These are phyloP conservation scores for Arbutus unedo DNA, from an alignment of 148 eudicot species.

Conservation along the genomic window DNA sequence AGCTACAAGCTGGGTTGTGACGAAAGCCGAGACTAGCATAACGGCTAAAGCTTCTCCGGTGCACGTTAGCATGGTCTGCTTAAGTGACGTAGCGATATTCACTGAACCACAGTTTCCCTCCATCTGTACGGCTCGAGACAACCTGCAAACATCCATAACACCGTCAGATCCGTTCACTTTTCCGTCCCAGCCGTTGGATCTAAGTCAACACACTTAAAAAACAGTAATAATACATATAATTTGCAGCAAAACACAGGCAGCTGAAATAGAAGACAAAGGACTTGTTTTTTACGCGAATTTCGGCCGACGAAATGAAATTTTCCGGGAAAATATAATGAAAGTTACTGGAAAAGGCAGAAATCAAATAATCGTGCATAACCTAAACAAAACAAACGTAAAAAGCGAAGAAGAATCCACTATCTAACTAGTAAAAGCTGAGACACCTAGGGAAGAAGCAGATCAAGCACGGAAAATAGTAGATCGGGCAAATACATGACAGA, in stretches of 20 bases:
- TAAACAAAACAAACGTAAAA: neutral
- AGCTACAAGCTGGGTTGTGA: neutral
- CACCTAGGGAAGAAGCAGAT: neutral
- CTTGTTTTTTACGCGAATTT: neutral
- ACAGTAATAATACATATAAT: neutral
- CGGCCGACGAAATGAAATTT: neutral
- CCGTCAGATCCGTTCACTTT: slow-evolving; percentile 1
- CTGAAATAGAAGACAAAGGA: slow-evolving; percentile 10
- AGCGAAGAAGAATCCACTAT: neutral
- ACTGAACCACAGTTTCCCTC: slow-evolving; percentile 15
- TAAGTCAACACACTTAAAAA: neutral
- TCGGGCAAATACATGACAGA: neutral
- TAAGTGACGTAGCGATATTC: neutral
- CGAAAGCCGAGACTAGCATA: slow-evolving; percentile 5
- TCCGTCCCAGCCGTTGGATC: slow-evolving; percentile 4
- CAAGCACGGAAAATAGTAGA: neutral
- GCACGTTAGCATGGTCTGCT: slow-evolving; percentile 10
- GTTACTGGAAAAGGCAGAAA: neutral
- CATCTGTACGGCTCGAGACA: slow-evolving; percentile 13
- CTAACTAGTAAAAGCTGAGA: neutral
- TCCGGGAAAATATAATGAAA: neutral
- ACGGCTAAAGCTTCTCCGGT: slow-evolving; percentile 12
- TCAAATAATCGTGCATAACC: neutral
- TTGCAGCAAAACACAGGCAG: neutral
- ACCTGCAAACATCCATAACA: slow-evolving; percentile 14